Evolutionary conservation across 2,329 filamentous ascomycete species (phyloP), one percentile per base, ranked within the genome.

Genomic region (Ambrosiella beaveri): DNA sequence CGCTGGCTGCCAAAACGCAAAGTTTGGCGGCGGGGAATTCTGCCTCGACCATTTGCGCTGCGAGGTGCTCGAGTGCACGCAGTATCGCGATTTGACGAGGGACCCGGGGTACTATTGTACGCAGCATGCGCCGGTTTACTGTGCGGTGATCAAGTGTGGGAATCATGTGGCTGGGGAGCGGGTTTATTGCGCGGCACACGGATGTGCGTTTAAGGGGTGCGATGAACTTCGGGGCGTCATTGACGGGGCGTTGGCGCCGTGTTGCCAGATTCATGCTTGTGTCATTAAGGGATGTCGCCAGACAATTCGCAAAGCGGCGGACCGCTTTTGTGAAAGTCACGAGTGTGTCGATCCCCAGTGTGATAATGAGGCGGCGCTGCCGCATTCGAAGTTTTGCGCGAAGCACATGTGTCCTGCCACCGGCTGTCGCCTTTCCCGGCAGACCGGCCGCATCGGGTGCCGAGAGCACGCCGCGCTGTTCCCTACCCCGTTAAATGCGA

Each of bases 21-120:
- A 63, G n/a, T 50, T 35, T 57, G 56, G 57, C 27, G 5, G 27
- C 27, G 62, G 61, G 9, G 41, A 58, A 54, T 64, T 62, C 62
- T 64, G 63, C 39, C 47, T 37, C 17, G 37, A 56, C 7, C 63
- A 64, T 44, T 54, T 57, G 11, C n/a, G 51, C 7, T 64, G 63
- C 50, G 51, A 55, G n/a, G 54, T 54, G 11, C 50, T 68, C 1
- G 47, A 27, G 0, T 63, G 58, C 7, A 59, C 50, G 45, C 17
- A 15, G 6, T 40, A 47, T 27, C 57, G 56, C 15, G 53, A 59
- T 19, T 37, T 35, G 9, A 37, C 36, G 8, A 37, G 45, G 11
- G 39, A 54, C 7, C 44, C 44, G 1, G 52, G 41, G 3, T 44
- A 39, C 4, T 54, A 51, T 45, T 60, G 56, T 27, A 38, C 7